phyloP scores from a whole-genome alignment of 164 flowering plant species.

The Nelumbo lutea region DNA sequence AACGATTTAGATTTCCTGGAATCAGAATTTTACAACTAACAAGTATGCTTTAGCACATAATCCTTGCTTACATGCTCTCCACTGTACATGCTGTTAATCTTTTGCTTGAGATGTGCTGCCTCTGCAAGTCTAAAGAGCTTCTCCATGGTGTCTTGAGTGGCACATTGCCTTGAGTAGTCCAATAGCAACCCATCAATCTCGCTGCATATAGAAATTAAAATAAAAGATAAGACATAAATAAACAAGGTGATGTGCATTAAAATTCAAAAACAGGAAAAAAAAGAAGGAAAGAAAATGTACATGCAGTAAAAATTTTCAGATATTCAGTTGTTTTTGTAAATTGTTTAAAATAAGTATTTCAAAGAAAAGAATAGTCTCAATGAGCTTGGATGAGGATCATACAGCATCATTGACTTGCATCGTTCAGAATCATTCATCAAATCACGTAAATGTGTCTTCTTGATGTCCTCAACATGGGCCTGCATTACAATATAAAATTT shows the following conservation, averaged over 20 bases:
- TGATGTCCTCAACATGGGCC: slow-evolving; percentile 79
- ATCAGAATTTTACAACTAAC: no score
- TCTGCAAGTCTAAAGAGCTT: slow-evolving; percentile 72
- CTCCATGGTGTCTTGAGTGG: slow-evolving; percentile 50
- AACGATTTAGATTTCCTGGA: neutral
- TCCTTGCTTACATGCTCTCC: slow-evolving; percentile 72
- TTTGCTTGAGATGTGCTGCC: slow-evolving; percentile 77
- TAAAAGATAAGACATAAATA: no score
- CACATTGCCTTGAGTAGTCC: slow-evolving; percentile 85
- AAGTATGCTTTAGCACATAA: neutral
- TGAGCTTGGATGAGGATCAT: slow-evolving; percentile 21
- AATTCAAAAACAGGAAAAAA: no score
- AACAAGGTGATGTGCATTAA: no score
- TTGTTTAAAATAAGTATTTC: neutral
- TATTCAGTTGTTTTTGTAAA: neutral
- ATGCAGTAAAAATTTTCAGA: no score
- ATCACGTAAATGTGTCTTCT: slow-evolving; percentile 76
- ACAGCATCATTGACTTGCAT: slow-evolving; percentile 86
- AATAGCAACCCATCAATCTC: slow-evolving; percentile 77
- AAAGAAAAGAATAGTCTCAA: neutral
- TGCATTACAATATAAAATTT: slow-evolving; percentile 14
- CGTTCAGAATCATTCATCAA: slow-evolving; percentile 64
- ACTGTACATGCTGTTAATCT: slow-evolving; percentile 67
- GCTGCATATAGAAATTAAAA: slow-evolving; percentile 22
- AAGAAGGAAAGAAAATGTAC: no score